phyloP scores from a whole-genome alignment of 306 rosid genomes.

The Begonia masoniana region DNA sequence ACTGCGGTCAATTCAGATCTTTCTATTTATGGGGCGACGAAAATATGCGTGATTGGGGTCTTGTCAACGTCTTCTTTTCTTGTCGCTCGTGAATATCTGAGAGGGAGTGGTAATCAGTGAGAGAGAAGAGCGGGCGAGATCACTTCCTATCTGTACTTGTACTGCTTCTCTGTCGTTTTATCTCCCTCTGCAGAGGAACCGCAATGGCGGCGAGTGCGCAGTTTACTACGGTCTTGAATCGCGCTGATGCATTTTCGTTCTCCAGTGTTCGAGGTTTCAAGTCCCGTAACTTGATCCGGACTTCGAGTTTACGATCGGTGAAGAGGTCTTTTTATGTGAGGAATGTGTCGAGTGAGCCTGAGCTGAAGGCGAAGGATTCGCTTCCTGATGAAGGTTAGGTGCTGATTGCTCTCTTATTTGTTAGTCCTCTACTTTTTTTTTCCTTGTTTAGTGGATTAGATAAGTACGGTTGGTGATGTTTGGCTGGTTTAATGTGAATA shows the following conservation, averaged over 20 bases:
- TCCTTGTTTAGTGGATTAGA: not conserved
- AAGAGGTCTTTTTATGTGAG: conserved; percentile 26
- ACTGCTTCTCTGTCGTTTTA: not conserved
- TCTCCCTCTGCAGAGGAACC: not conserved
- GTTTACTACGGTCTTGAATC: conserved; percentile 26
- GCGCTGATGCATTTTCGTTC: conserved; percentile 20
- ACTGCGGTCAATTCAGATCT: too few species aligned
- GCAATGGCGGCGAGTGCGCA: conserved; percentile 57
- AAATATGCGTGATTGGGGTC: conserved; percentile 1
- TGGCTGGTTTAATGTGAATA: not conserved
- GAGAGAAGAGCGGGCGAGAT: not conserved
- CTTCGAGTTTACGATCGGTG: conserved; percentile 14
- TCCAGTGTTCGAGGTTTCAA: conserved; percentile 24
- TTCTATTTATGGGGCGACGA: too few species aligned
- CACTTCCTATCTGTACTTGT: not conserved
- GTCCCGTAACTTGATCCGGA: conserved; percentile 21
- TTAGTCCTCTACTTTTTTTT: not conserved
- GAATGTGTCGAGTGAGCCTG: conserved; percentile 40
- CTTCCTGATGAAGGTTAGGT: conserved; percentile 34
- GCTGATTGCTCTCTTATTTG: conserved; percentile 1
- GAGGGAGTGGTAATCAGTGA: not conserved
- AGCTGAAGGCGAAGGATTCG: conserved; percentile 33
- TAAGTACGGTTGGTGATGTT: not conserved
- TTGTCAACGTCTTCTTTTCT: not conserved
- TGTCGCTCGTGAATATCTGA: not conserved